Evolutionary conservation across 1,284 basidiomycete species (phyloP).

Genomic region (Naganishia cerealis): DNA sequence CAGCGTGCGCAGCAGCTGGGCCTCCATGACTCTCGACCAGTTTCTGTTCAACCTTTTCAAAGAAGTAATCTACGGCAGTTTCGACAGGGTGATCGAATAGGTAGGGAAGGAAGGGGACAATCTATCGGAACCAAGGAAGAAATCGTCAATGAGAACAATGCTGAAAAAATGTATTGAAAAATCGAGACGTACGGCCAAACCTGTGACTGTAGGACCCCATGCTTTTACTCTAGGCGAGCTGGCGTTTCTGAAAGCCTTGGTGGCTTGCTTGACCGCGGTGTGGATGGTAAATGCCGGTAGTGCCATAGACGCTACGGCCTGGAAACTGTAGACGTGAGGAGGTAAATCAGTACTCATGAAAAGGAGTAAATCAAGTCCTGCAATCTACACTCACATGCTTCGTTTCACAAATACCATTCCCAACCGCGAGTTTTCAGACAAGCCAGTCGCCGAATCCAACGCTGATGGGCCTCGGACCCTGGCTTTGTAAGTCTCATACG

Average conservation of each 20-base stretch:
- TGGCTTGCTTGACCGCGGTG: conserved; percentile 74
- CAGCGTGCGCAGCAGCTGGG: conserved; percentile 11
- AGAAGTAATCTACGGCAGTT: conserved; percentile 55
- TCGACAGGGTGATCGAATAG: conserved; percentile 75
- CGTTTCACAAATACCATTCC: conserved; percentile 71
- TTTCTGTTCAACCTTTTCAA: conserved; percentile 56
- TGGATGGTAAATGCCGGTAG: conserved; percentile 70
- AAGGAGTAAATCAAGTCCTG: not conserved
- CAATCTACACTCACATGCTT: conserved; percentile 55
- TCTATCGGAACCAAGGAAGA: conserved; percentile 1
- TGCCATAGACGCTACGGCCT: conserved; percentile 82
- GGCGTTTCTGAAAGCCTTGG: conserved; percentile 69
- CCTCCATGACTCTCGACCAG: conserved; percentile 39
- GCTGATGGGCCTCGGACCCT: conserved; percentile 69
- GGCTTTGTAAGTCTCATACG: conserved; percentile 88
- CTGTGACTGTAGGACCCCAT: conserved; percentile 80
- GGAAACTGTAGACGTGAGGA: conserved; percentile 59
- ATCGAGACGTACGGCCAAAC: conserved; percentile 52
- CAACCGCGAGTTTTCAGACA: conserved; percentile 72
- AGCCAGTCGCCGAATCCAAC: conserved; percentile 68
- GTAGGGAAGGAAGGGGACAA: conserved; percentile 77
- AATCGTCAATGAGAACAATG: not conserved
- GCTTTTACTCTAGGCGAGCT: conserved; percentile 64
- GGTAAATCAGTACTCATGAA: conserved; percentile 3
- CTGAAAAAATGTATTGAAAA: not conserved